phyloP scores from a whole-genome alignment of 2,329 filamentous ascomycete species.

The Phialophora tarda region DNA sequence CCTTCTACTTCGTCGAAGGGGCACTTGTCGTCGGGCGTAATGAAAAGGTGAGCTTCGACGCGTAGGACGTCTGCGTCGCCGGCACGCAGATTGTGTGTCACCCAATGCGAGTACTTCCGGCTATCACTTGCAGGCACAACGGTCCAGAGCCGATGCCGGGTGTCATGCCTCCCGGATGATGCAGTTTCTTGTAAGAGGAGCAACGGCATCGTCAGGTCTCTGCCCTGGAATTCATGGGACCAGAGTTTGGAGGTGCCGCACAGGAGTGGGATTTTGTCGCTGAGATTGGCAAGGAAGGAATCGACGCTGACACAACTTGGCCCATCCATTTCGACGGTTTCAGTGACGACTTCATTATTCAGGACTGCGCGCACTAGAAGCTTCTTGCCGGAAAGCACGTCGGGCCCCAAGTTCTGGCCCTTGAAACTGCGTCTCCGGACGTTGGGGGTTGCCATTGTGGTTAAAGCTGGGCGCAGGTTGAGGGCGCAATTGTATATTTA shows the following conservation, averaged over 20 bases:
- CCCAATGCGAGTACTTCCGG: not conserved
- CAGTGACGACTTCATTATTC: not conserved
- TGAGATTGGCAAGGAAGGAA: no score
- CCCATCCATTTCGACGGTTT: not conserved
- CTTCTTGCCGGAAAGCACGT: not conserved
- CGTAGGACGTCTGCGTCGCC: not conserved
- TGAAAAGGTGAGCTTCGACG: not conserved
- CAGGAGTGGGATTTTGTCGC: no score
- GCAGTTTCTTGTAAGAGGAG: not conserved
- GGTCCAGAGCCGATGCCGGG: not conserved
- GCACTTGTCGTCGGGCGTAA: not conserved
- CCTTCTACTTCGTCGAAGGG: not conserved
- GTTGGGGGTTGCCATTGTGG: not conserved
- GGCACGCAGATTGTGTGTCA: not conserved
- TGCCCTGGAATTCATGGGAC: not conserved
- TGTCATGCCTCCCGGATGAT: not conserved
- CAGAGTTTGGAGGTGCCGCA: not conserved
- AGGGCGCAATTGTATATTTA: no score
- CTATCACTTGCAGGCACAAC: not conserved
- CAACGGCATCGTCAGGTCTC: not conserved
- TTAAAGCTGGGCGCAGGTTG: not conserved
- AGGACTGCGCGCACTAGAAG: not conserved
- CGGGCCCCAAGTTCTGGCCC: not conserved
- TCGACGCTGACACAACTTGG: not conserved
- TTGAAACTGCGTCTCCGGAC: not conserved